Conservation (phyloP, 164 flowering plant species). For the Brasenia schreberi region DNA sequence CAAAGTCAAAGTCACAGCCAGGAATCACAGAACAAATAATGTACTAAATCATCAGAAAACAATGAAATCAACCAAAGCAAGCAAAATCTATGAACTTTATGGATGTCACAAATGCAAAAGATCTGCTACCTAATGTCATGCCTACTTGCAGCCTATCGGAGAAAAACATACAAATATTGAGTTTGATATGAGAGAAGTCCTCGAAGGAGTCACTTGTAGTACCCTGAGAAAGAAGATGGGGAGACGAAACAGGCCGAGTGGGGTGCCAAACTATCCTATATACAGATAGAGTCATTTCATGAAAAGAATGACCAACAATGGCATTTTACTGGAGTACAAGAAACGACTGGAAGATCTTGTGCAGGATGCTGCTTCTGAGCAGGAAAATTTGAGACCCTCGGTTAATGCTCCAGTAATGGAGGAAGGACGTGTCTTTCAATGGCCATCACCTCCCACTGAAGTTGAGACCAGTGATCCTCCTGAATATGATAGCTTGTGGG, state of each 20-base stretch:
- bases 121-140: not conserved
- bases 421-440: not conserved
- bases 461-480: slow-evolving; percentile 5
- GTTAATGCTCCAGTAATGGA: not conserved
- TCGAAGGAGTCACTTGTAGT: not conserved
- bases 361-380: not conserved
- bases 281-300: not conserved
- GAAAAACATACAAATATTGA: not conserved
- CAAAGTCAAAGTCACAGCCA: not conserved
- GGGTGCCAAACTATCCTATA: not conserved
- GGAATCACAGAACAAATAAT: not conserved
- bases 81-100: not conserved
- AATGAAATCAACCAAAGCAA: not conserved
- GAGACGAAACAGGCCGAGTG: not conserved
- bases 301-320: not conserved
- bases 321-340: not conserved
- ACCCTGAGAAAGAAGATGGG: not conserved
- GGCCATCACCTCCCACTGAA: not conserved
- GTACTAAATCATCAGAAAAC: not conserved
- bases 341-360: not conserved
- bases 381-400: not conserved
- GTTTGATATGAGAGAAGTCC: no score
- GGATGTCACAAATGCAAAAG: not conserved
- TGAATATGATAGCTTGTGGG: slow-evolving; percentile 70
- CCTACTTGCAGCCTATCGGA: not conserved